Conservation (phyloP, 78 protist genomes). For the Isochrysis galbana region DNA sequence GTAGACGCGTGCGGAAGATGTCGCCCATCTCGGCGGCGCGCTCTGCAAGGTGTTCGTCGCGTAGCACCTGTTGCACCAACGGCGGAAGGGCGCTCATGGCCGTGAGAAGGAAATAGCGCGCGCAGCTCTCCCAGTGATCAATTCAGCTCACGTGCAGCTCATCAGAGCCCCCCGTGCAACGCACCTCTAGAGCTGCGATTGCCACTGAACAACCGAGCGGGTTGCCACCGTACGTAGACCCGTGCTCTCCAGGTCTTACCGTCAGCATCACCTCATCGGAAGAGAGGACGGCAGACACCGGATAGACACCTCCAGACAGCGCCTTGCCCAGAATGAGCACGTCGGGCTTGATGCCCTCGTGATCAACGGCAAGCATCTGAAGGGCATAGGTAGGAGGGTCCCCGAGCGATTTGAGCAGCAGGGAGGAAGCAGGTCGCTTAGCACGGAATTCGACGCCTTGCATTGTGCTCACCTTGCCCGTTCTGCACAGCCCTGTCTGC, state of each 20-base stretch:
- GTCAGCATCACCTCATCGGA: constrained; percentile 58
- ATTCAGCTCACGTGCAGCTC: too few species aligned
- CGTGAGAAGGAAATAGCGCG: too few species aligned
- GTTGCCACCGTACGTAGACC: constrained; percentile 96
- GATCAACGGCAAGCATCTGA: constrained; percentile 60
- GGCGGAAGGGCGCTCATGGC: too few species aligned
- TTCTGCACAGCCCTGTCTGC: constrained; percentile 74
- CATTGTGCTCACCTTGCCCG: neutral
- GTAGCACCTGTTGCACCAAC: too few species aligned
- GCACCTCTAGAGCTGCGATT: constrained; percentile 87
- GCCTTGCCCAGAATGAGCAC: constrained; percentile 91
- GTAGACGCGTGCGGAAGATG: constrained; percentile 10
- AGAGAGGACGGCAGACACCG: constrained; percentile 85
- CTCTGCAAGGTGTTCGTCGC: constrained; percentile 87
- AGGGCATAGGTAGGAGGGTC: too few species aligned
- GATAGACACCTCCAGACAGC: constrained; percentile 84
- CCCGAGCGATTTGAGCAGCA: too few species aligned
- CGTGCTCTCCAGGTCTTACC: constrained; percentile 90
- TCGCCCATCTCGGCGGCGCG: constrained; percentile 53
- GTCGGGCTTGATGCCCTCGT: constrained; percentile 82
- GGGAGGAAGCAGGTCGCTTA: too few species aligned
- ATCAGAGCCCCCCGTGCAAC: too few species aligned
- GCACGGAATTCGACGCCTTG: constrained; percentile 83
- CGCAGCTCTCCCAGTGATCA: too few species aligned
- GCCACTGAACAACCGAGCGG: constrained; percentile 92